Evolutionary conservation across 306 rosid genomes (phyloP), one percentile per base, ranked within the genome.

Genomic region (Prunus padus): DNA sequence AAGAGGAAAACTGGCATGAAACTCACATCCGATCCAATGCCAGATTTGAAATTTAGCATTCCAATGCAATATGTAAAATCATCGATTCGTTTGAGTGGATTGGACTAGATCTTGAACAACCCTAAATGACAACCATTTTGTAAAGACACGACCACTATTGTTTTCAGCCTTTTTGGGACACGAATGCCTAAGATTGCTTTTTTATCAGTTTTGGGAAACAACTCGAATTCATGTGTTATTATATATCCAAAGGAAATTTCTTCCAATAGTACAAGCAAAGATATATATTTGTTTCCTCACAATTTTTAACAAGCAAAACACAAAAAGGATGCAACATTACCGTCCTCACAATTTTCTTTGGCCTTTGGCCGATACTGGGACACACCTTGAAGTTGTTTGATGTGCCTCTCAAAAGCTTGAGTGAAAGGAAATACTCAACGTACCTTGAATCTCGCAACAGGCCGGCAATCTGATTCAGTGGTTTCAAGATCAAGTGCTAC

Each of bases 241-340:
- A n/a, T 0, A 37, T 37, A 37, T 37, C 9, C 42, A 49, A 33
- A 47, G 46, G 0, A 47, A 10, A 26, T 44, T 42, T 52, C 28
- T 18, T 23, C n/a, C 64, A 25, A 60, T 23, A 23, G 37, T 50
- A 67, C 62, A 67, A 47, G 75, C 49, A 67, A 67, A 72, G n/a
- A n/a, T n/a, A 31, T 5, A 33, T 22, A 61, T 46, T 8, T 60
- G n/a, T 9, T 59, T 72, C 68, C 66, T 71, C 71, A 62, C 47
- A 76, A 76, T n/a, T 14, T 30, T 26, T 20, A 31, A 57, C 59
- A 20, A 59, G 30, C 59, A 11, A 37, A 57, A 30, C 13, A 31
- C 61, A 55, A 56, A n/a, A 51, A 8, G 9, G 11, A 15, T 47
- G 22, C 11, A 14, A n/a, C n/a, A 16, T 30, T 44, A 57, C 70